Evolutionary conservation across 2,329 filamentous ascomycete species (phyloP).

Genomic region (Fusarium stilboides): DNA sequence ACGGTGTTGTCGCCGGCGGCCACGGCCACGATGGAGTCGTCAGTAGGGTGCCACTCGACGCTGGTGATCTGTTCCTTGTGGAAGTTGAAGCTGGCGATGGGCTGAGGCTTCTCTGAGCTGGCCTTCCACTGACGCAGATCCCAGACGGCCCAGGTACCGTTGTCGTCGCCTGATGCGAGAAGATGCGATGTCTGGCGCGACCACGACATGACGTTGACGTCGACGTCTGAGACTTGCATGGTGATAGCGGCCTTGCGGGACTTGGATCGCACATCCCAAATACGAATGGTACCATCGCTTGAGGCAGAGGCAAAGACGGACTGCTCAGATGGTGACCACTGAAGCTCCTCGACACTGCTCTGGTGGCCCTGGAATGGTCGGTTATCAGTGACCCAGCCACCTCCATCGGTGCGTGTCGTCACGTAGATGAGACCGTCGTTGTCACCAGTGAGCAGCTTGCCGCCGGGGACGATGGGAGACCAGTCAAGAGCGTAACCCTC

Average conservation of each 20-base stretch:
- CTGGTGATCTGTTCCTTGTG: slow-evolving; percentile 97
- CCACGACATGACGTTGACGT: slow-evolving; percentile 98
- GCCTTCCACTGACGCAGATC: slow-evolving; percentile 94
- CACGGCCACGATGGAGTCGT: slow-evolving; percentile 95
- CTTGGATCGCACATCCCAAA: slow-evolving; percentile 96
- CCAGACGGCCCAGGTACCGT: slow-evolving; percentile 96
- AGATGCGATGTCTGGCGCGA: slow-evolving; percentile 89
- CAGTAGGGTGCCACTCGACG: slow-evolving; percentile 97
- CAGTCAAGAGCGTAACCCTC: slow-evolving; percentile 99
- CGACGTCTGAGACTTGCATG: slow-evolving; percentile 84
- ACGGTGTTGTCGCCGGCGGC: slow-evolving; percentile 94
- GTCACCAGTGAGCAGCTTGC: slow-evolving; percentile 93
- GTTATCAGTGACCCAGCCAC: slow-evolving; percentile 89
- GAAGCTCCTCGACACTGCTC: slow-evolving; percentile 91
- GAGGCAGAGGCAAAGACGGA: slow-evolving; percentile 96
- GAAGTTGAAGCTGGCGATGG: slow-evolving; percentile 94
- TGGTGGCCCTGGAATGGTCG: slow-evolving; percentile 87
- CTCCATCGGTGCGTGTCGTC: slow-evolving; percentile 88
- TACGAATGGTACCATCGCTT: slow-evolving; percentile 92
- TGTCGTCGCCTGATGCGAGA: slow-evolving; percentile 91
- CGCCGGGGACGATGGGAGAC: slow-evolving; percentile 82
- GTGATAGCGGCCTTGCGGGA: slow-evolving; percentile 89
- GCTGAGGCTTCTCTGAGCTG: slow-evolving; percentile 73
- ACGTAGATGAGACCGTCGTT: slow-evolving; percentile 90
- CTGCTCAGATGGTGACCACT: slow-evolving; percentile 95